phyloP scores from a whole-genome alignment of 1,139 yeast genomes.

The Yamadazyma siamensis region DNA sequence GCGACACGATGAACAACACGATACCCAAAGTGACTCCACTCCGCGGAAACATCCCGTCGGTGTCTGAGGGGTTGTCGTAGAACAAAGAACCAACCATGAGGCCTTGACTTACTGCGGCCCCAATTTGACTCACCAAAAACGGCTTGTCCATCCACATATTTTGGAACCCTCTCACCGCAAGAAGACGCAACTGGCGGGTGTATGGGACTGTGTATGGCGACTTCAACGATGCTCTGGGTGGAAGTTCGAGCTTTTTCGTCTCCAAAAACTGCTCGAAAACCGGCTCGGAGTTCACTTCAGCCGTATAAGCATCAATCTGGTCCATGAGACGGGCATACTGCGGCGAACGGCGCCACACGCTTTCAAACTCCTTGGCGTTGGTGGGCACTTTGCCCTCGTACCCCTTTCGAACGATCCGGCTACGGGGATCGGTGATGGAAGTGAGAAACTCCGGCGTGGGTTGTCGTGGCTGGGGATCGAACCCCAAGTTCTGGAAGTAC shows the following conservation, averaged over 20 bases:
- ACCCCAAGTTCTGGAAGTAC: conserved; percentile 61
- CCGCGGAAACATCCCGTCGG: conserved; percentile 53
- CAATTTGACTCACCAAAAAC: conserved; percentile 42
- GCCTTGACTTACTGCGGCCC: conserved; percentile 49
- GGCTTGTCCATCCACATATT: conserved; percentile 49
- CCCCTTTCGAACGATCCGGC: conserved; percentile 42
- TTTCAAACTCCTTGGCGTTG: conserved; percentile 56
- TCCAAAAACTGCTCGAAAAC: conserved; percentile 33
- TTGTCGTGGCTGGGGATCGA: conserved; percentile 56
- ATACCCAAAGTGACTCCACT: conserved; percentile 57
- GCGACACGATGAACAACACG: conserved; percentile 49
- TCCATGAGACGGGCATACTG: conserved; percentile 38
- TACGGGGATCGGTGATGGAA: conserved; percentile 61
- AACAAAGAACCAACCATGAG: conserved; percentile 52
- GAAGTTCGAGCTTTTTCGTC: conserved; percentile 40
- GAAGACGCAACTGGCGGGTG: conserved; percentile 43
- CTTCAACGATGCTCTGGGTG: conserved; percentile 34
- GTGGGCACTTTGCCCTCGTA: conserved; percentile 52
- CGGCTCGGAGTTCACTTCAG: conserved; percentile 28
- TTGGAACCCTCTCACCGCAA: conserved; percentile 48
- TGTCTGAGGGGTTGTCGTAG: conserved; percentile 39
- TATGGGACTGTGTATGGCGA: conserved; percentile 48
- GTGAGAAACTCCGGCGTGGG: conserved; percentile 67
- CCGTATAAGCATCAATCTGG: conserved; percentile 43
- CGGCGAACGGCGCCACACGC: conserved; percentile 51